These are phyloP conservation scores for Daldinia eschscholtzii DNA, from an alignment of 2,329 filamentous ascomycete species.

Conservation along the genomic window DNA sequence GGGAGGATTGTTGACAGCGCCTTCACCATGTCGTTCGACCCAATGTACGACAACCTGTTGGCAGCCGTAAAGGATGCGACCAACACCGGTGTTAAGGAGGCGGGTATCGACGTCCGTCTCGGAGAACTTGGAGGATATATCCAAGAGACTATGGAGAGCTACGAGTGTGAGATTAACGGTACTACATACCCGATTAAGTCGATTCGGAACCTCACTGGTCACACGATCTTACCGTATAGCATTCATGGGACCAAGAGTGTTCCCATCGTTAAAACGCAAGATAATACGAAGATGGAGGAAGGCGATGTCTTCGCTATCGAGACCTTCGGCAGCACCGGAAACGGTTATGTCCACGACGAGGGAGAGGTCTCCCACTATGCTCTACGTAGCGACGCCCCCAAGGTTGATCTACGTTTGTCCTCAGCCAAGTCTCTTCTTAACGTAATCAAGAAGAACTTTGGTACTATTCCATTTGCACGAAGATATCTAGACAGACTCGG, in stretches of 20 bases:
- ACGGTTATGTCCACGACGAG: slow-evolving; percentile 88
- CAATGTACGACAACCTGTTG: slow-evolving; percentile 79
- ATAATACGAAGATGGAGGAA: slow-evolving; percentile 97
- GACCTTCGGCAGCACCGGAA: slow-evolving; percentile 94
- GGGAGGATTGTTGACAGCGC: slow-evolving; percentile 85
- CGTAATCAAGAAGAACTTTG: slow-evolving; percentile 96
- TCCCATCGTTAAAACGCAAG: slow-evolving; percentile 89
- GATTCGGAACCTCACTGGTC: slow-evolving; percentile 88
- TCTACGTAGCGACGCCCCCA: slow-evolving; percentile 76
- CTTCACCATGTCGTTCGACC: slow-evolving; percentile 83
- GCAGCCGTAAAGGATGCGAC: slow-evolving; percentile 80
- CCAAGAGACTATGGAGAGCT: slow-evolving; percentile 93
- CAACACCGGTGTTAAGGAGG: slow-evolving; percentile 89
- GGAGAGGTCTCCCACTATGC: slow-evolving; percentile 93
- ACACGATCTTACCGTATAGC: slow-evolving; percentile 88
- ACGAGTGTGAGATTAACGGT: slow-evolving; percentile 86
- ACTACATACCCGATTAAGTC: slow-evolving; percentile 83
- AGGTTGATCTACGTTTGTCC: slow-evolving; percentile 79
- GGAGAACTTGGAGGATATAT: slow-evolving; percentile 86
- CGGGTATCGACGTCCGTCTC: slow-evolving; percentile 91
- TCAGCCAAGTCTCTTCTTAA: slow-evolving; percentile 88
- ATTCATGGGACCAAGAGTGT: slow-evolving; percentile 96
- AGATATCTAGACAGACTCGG: slow-evolving; percentile 93
- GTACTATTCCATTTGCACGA: slow-evolving; percentile 89
- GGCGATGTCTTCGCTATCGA: slow-evolving; percentile 96